These are phyloP conservation scores for Penicillium paradoxum DNA, from an alignment of 495 filamentous ascomycete species.

Conservation along the genomic window DNA sequence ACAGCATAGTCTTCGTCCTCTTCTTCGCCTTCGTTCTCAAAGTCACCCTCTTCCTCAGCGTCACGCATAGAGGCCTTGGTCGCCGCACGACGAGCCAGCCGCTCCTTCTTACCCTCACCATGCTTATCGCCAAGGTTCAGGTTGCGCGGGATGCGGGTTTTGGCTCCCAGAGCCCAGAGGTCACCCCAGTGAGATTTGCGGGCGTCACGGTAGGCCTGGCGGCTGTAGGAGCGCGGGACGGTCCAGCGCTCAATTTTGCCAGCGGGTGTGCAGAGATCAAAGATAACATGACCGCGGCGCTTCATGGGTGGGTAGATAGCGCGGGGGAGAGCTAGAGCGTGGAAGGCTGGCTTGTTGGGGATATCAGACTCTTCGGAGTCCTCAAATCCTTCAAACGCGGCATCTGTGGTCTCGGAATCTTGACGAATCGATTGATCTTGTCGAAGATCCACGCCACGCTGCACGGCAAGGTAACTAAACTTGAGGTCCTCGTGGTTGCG, in stretches of 20 bases:
- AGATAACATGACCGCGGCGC: conserved; percentile 74
- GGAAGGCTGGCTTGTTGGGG: conserved; percentile 21
- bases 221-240: conserved; percentile 74
- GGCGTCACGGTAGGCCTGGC: conserved; percentile 81
- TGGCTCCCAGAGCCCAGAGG: conserved; percentile 91
- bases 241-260: conserved; percentile 93
- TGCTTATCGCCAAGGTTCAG: conserved; percentile 59
- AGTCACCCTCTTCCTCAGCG: conserved; percentile 16
- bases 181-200: conserved; percentile 90
- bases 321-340: conserved; percentile 71
- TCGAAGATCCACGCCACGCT: conserved; percentile 60
- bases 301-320: conserved; percentile 77
- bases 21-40: conserved; percentile 21
- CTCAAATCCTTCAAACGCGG: conserved; percentile 50
- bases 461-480: conserved; percentile 86
- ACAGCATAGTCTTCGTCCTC: conserved; percentile 15
- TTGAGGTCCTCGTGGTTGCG: conserved; percentile 85
- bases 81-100: conserved; percentile 33
- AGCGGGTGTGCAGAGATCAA: conserved; percentile 85
- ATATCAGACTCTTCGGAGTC: conserved; percentile 15
- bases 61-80: conserved; percentile 25
- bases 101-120: conserved; percentile 50
- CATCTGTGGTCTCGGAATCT: conserved; percentile 39
- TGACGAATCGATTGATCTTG: conserved; percentile 37
- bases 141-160: conserved; percentile 63